Evolutionary conservation across 495 filamentous ascomycete genomes (phyloP), one percentile per base, ranked within the genome.

Genomic region (Lentithecium fluviatile): DNA sequence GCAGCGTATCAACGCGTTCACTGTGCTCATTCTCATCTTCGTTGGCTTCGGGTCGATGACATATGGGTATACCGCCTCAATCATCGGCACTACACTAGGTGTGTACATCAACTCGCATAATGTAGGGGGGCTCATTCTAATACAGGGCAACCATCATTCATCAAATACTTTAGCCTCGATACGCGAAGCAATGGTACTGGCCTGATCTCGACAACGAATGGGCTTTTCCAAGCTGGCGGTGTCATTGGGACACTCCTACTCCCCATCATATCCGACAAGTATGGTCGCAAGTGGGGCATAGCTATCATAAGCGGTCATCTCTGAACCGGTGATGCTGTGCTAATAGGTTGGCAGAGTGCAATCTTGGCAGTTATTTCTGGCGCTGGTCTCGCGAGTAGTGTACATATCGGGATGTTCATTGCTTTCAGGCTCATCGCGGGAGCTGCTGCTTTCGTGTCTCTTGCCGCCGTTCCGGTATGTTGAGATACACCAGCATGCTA

Each of bases 181-280:
- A 73, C 68, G 12, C 29, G 55, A 29, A 8, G 26, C n/a, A 38
- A 73, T 62, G 70, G 46, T 0, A 60, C 58, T 2, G 47, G 55
- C 64, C 15, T 67, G 47, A 58, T 66, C 15, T 67, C 70, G 2
- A 64, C 68, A n/a, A 73, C 55, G 15, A 71, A 71, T 48, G 66
- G 69, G 10, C 45, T 70, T 12, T 73, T 68, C 62, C 64, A 73
- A 36, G 60, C 67, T 2, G 70, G 68, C 0, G 68, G 59, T 47
- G 59, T 69, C 20, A 51, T 66, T 38, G 66, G 66, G 2, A 52
- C 64, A 1, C 45, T 69, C 29, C n/a, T 49, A 2, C 43, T 69
- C 37, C 50, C 40, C 56, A 55, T 71, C 17, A 20, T n/a, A n/a
- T n/a, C n/a, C n/a, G n/a, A n/a, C n/a, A n/a, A n/a, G n/a, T n/a